Percentiles rank a stretch among this genome's conserved stretches.
phyloP scores from a whole-genome alignment of 2,329 filamentous ascomycete genomes.

The Diplodia intermedia region DNA sequence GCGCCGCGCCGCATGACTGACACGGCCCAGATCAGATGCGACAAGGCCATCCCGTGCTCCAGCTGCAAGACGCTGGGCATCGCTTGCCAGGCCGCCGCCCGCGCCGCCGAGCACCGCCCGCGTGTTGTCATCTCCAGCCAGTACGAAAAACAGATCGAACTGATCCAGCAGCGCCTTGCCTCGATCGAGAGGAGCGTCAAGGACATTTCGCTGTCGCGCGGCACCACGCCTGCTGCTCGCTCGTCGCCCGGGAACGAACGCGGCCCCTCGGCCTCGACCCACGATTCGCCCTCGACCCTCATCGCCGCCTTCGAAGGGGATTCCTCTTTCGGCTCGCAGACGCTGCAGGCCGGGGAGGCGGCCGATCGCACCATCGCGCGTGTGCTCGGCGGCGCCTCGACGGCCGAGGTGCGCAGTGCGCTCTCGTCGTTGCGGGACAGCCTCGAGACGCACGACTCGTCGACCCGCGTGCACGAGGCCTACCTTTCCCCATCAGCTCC shows the following conservation, averaged over 20 bases:
- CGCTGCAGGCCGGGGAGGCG: slow-evolving; percentile 55
- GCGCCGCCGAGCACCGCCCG: slow-evolving; percentile 21
- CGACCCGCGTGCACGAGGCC: slow-evolving; percentile 35
- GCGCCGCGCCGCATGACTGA: neutral
- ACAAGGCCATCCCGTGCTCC: slow-evolving; percentile 20
- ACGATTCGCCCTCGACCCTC: slow-evolving; percentile 41
- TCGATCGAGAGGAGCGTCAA: slow-evolving; percentile 56
- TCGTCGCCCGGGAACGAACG: slow-evolving; percentile 19
- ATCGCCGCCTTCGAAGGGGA: slow-evolving; percentile 56
- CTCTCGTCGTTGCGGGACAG: slow-evolving; percentile 45
- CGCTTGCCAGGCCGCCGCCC: slow-evolving; percentile 21
- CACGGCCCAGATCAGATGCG: slow-evolving; percentile 16
- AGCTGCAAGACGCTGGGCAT: slow-evolving; percentile 24
- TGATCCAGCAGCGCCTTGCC: slow-evolving; percentile 58
- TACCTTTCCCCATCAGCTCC: slow-evolving; percentile 6
- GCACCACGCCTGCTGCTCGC: neutral
- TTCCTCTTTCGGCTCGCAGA: slow-evolving; percentile 58
- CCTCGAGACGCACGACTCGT: slow-evolving; percentile 37
- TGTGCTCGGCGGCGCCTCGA: slow-evolving; percentile 35
- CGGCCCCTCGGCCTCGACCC: slow-evolving; percentile 27
- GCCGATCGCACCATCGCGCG: slow-evolving; percentile 50
- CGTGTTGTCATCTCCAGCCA: slow-evolving; percentile 24
- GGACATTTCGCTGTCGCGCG: slow-evolving; percentile 6
- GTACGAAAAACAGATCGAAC: slow-evolving; percentile 59
- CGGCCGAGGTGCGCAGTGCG: slow-evolving; percentile 45